These are phyloP conservation scores for Nicotiana undulata DNA, from an alignment of 257 asterid species.

Conservation along the genomic window DNA sequence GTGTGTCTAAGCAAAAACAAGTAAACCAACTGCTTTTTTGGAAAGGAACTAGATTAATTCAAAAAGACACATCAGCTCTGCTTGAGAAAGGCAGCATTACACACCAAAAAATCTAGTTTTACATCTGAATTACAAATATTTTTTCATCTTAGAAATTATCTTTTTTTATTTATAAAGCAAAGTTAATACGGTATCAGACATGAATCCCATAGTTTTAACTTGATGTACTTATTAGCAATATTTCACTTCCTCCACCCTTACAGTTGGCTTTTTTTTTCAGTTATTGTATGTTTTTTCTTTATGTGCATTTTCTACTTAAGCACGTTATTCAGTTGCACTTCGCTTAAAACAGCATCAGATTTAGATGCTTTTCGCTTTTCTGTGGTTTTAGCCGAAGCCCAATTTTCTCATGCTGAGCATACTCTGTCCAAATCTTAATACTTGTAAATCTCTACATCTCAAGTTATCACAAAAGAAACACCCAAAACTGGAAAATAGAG, in stretches of 20 bases:
- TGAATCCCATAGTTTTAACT: not conserved
- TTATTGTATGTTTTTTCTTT: not conserved
- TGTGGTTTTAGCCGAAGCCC: not conserved
- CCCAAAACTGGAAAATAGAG: not conserved
- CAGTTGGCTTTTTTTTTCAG: not conserved
- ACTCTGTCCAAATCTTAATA: not conserved
- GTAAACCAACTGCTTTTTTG: not conserved
- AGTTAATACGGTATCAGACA: not conserved
- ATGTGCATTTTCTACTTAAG: not conserved
- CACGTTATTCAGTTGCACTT: not conserved
- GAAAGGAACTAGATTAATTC: not conserved
- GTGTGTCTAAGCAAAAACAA: not conserved
- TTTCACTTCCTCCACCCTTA: not conserved
- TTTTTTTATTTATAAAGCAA: not conserved
- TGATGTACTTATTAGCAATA: not conserved
- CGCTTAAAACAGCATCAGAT: not conserved
- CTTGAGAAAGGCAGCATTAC: not conserved
- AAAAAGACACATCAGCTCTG: not conserved
- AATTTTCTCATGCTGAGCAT: not conserved
- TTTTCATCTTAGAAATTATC: not conserved
- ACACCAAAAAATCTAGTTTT: not conserved
- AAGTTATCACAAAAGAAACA: not conserved
- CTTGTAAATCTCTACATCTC: not conserved
- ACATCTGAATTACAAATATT: not conserved
- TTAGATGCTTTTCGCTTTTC: not conserved